These are phyloP conservation scores for Asterionellopsis glacialis DNA, from an alignment of 108 stramenopile species.

Conservation along the genomic window DNA sequence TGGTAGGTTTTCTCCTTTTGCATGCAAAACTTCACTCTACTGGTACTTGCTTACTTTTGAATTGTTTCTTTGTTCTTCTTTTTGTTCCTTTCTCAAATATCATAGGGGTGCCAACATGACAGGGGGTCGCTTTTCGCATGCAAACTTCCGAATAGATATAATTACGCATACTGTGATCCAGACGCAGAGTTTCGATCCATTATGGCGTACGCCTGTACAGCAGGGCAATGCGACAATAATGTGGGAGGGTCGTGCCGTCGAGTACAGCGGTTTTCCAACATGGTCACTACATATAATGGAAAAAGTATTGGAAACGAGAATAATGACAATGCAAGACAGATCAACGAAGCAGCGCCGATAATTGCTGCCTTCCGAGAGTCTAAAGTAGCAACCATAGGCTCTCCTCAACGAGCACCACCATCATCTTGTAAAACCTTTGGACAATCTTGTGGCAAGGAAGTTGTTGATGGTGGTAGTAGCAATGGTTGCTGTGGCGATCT, in stretches of 20 bases:
- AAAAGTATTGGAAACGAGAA: background rate
- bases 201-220: conserved; percentile 2
- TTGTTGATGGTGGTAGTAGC: too few species aligned
- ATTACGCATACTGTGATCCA: conserved; percentile 16
- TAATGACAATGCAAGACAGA: background rate
- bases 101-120: conserved; percentile 17
- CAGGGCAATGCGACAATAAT: background rate
- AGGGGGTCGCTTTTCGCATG: conserved; percentile 6
- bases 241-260: background rate
- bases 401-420: too few species aligned
- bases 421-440: too few species aligned
- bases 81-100: background rate
- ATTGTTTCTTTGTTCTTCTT: too few species aligned
- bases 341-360: background rate
- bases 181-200: conserved; percentile 9
- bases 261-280: conserved; percentile 6
- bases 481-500: too few species aligned
- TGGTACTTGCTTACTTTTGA: too few species aligned
- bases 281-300: conserved; percentile 2
- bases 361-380: too few species aligned
- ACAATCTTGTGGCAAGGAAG: too few species aligned
- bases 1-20: conserved; percentile 2
- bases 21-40: too few species aligned
- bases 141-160: background rate
- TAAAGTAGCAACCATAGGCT: too few species aligned